Percentiles rank a stretch among this genome's conserved stretches.
phyloP scores from a whole-genome alignment of 306 rosid genomes.

The Quercus engelmannii region DNA sequence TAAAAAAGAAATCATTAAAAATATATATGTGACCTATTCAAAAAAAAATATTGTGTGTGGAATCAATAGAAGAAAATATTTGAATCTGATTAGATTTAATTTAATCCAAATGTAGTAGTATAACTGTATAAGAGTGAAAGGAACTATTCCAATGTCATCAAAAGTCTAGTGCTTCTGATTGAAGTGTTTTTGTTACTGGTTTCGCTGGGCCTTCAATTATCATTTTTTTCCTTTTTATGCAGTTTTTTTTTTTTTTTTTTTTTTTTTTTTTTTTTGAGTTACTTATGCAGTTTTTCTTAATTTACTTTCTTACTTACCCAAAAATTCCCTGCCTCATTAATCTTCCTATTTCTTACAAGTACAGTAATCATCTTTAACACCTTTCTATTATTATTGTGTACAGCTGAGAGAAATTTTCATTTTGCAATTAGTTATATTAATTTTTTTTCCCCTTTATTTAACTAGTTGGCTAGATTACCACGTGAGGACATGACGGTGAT shows the following conservation, averaged over 20 bases:
- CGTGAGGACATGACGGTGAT: constrained; percentile 80
- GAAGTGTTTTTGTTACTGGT: background rate
- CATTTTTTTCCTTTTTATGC: background rate
- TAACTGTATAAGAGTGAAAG: no score
- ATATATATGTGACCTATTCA: no score
- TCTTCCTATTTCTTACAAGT: background rate
- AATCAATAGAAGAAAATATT: no score
- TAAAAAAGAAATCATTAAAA: no score
- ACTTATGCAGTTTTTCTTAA: background rate
- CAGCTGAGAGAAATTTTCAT: constrained; percentile 3
- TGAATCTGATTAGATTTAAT: no score
- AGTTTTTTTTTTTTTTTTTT: no score
- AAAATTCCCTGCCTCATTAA: background rate
- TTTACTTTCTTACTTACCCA: no score
- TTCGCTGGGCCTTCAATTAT: background rate
- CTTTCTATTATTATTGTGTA: background rate
- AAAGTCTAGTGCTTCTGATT: background rate
- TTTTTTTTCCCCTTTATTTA: constrained; percentile 13
- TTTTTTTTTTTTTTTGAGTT: no score
- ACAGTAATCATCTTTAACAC: background rate
- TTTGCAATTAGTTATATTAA: background rate
- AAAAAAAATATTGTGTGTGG: no score
- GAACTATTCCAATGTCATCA: no score
- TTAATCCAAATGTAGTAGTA: no score
- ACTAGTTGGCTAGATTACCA: constrained; percentile 82